These are phyloP conservation scores for Ascochyta pisi DNA, from an alignment of 2,329 filamentous ascomycete genomes.

Conservation along the genomic window DNA sequence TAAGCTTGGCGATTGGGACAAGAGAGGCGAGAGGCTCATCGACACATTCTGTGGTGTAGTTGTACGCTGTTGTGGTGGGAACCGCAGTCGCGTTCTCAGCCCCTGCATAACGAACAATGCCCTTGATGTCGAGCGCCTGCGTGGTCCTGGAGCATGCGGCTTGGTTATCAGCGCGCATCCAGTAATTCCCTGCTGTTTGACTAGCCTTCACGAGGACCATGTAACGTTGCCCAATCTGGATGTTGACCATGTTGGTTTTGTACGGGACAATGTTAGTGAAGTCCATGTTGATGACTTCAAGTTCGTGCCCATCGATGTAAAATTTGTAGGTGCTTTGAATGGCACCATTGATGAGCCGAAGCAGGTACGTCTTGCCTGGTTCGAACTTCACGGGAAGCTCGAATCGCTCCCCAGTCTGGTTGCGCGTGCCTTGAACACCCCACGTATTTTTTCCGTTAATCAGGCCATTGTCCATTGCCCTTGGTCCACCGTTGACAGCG, in stretches of 20 bases:
- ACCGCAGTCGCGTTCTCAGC: slow-evolving; percentile 17
- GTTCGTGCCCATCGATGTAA: slow-evolving; percentile 47
- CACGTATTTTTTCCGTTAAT: too few relatives aligned
- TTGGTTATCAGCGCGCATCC: slow-evolving; percentile 34
- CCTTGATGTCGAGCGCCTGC: slow-evolving; percentile 41
- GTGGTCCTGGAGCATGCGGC: slow-evolving; percentile 26
- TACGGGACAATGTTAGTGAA: slow-evolving; percentile 51
- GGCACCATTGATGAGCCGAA: too few relatives aligned
- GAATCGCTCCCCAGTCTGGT: too few relatives aligned
- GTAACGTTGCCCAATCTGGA: slow-evolving; percentile 40
- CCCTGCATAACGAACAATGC: slow-evolving; percentile 46
- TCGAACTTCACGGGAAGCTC: too few relatives aligned
- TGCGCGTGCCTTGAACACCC: too few relatives aligned
- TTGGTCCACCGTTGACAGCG: too few relatives aligned
- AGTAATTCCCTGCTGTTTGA: slow-evolving; percentile 30
- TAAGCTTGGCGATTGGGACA: too few relatives aligned
- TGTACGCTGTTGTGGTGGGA: slow-evolving; percentile 41
- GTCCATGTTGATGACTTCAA: slow-evolving; percentile 49
- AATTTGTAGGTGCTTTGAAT: slow-evolving; percentile 46
- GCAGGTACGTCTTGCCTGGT: too few relatives aligned
- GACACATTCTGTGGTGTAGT: slow-evolving; percentile 43
- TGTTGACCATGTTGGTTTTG: slow-evolving; percentile 34
- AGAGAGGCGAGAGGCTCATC: slow-evolving; percentile 8
- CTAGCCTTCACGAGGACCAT: slow-evolving; percentile 36
- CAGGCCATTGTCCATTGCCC: too few relatives aligned